Conservation (phyloP, 495 filamentous ascomycete species). For the Pyronema omphalodes region DNA sequence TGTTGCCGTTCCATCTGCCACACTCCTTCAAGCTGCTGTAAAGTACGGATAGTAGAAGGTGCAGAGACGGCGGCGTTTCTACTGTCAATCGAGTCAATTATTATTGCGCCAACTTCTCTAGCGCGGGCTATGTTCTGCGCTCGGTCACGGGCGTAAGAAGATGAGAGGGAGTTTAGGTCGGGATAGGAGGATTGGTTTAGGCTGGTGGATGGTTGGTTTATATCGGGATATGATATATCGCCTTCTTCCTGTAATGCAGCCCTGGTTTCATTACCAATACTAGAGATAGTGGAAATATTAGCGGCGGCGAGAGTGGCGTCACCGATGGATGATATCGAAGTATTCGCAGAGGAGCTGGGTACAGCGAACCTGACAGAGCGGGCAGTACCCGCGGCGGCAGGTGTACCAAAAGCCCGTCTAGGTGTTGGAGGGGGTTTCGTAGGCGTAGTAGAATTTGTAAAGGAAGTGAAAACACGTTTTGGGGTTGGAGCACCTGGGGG, state of each 20-base stretch:
- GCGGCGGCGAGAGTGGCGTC: no score
- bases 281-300: neutral
- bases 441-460: neutral
- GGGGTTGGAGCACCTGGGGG: no score
- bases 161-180: neutral
- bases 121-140: conserved; percentile 4
- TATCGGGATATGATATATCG: neutral
- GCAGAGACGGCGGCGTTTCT: no score
- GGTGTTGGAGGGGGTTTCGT: neutral
- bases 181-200: neutral
- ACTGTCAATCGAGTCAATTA: neutral
- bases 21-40: no score
- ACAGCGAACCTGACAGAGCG: neutral
- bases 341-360: neutral
- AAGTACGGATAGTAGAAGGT: no score
- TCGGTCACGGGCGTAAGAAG: neutral
- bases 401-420: neutral
- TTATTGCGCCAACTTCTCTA: conserved; percentile 10
- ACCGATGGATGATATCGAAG: no score
- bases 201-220: neutral
- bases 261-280: neutral
- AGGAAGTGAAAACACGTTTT: no score
- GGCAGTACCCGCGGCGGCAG: neutral
- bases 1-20: no score
- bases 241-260: conserved; percentile 9